These are phyloP conservation scores for Mycena haematopus DNA, from an alignment of 768 basidiomycete species.

Conservation along the genomic window DNA sequence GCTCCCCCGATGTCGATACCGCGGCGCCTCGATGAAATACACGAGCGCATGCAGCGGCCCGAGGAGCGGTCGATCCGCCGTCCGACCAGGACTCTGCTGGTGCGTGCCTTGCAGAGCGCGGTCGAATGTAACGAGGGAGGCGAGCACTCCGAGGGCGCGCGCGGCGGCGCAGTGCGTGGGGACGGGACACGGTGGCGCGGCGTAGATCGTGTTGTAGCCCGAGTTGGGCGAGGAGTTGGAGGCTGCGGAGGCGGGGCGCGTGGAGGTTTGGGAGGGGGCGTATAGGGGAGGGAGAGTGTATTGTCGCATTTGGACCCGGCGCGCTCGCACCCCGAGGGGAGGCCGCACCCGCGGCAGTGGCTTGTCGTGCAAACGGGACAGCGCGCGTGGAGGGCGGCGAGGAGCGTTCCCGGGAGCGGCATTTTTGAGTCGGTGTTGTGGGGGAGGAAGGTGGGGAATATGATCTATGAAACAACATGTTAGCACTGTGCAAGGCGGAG, in stretches of 20 bases:
- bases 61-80: constrained; percentile 19
- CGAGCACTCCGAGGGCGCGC: constrained; percentile 23
- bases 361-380: constrained; percentile 20
- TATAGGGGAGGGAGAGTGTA: not conserved
- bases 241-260: not conserved
- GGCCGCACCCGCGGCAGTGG: constrained; percentile 26
- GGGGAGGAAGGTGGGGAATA: not conserved
- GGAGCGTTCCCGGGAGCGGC: not conserved
- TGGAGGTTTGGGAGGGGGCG: too few species aligned
- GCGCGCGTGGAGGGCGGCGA: constrained; percentile 21
- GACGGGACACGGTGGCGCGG: constrained; percentile 7
- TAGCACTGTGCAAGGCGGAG: not conserved
- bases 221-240: not conserved
- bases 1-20: not conserved
- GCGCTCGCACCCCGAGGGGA: not conserved
- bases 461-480: not conserved
- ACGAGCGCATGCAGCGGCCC: constrained; percentile 18
- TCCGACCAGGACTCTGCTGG: not conserved
- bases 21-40: constrained; percentile 5
- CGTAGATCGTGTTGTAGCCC: not conserved
- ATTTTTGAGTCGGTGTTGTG: not conserved
- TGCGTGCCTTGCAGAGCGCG: constrained; percentile 4
- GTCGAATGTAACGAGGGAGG: constrained; percentile 19
- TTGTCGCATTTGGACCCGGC: not conserved
- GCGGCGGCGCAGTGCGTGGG: constrained; percentile 25